These are phyloP conservation scores for Cyphellophora europaea DNA, from an alignment of 2,329 filamentous ascomycete genomes.

Conservation along the genomic window DNA sequence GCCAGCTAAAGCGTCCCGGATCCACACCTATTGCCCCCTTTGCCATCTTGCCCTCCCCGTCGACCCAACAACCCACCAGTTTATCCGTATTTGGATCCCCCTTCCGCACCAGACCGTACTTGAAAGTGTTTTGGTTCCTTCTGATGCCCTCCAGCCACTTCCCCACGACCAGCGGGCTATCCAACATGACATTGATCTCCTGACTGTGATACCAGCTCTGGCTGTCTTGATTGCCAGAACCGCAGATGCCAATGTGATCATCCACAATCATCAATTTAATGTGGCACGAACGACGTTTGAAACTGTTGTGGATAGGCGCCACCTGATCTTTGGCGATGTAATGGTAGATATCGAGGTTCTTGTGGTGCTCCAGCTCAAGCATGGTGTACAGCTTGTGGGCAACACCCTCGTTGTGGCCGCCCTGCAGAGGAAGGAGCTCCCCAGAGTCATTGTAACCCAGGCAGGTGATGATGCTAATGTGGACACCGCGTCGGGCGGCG, in stretches of 20 bases:
- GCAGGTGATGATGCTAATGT: constrained; percentile 62
- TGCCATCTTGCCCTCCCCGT: constrained; percentile 37
- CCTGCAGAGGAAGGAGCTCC: constrained; percentile 65
- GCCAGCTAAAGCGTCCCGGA: constrained; percentile 49
- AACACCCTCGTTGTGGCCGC: constrained; percentile 66
- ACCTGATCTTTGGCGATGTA: constrained; percentile 69
- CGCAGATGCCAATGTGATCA: constrained; percentile 58
- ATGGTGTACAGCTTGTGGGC: constrained; percentile 52
- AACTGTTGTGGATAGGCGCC: constrained; percentile 54
- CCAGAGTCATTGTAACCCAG: constrained; percentile 73
- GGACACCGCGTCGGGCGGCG: constrained; percentile 58
- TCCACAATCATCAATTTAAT: constrained; percentile 72
- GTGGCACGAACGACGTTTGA: constrained; percentile 61
- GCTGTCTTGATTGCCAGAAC: constrained; percentile 69
- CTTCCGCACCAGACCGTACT: constrained; percentile 43
- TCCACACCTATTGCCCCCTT: constrained; percentile 43
- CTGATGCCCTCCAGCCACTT: constrained; percentile 54
- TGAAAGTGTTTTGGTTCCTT: constrained; percentile 57
- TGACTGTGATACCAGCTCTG: constrained; percentile 72
- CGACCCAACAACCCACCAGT: constrained; percentile 54
- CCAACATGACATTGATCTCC: constrained; percentile 68
- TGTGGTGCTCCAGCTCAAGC: constrained; percentile 39
- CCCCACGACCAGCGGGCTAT: constrained; percentile 51
- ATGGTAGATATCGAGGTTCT: constrained; percentile 53
- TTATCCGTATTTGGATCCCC: constrained; percentile 22